Evolutionary conservation across 805 yeast genomes (phyloP).

Genomic region (Nakazawaea holstii): DNA sequence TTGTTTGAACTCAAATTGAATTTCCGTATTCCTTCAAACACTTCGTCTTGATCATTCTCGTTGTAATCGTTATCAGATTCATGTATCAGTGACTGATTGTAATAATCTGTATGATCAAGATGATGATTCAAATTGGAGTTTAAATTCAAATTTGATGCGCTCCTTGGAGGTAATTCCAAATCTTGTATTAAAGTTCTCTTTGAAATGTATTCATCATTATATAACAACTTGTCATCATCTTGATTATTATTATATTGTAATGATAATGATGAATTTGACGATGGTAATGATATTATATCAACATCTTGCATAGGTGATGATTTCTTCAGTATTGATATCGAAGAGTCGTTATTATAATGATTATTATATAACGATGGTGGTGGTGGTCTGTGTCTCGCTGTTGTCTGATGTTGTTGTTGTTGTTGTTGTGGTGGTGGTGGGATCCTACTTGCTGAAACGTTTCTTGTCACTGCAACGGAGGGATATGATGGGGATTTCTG

Average conservation of each 20-base stretch:
- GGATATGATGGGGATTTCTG: no score
- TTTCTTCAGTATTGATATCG: neutral
- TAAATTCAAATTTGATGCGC: no score
- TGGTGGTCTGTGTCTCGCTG: neutral
- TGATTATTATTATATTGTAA: no score
- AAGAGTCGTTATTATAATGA: neutral
- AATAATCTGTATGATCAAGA: no score
- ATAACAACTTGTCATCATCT: neutral
- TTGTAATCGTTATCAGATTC: neutral
- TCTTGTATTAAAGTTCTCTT: conserved; percentile 1
- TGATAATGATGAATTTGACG: neutral
- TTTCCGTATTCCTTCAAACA: neutral
- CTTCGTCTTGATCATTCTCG: neutral
- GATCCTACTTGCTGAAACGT: neutral
- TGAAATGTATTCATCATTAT: neutral
- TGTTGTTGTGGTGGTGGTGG: neutral
- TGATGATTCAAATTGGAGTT: no score
- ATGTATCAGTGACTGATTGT: no score
- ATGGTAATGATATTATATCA: no score
- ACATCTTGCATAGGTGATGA: no score
- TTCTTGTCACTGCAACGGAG: neutral
- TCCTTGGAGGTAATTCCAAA: conserved; percentile 2
- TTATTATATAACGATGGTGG: neutral
- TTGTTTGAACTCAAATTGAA: neutral
- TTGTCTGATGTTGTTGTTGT: neutral